Conservation (phyloP, 805 yeast genomes). For the Monosporozyma aerobia region DNA sequence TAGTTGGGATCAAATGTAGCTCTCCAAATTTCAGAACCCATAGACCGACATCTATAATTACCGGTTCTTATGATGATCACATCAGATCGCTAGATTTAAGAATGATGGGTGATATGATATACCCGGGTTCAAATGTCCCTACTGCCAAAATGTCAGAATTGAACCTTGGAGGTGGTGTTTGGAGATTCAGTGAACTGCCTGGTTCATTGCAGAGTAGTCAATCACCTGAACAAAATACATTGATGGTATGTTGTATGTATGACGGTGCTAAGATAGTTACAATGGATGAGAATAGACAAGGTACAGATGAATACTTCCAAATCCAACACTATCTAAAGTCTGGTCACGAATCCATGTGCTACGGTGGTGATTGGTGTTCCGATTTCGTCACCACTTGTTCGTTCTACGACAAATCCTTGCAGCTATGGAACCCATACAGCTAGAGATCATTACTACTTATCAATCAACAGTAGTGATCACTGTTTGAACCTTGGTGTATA, state of each 20-base stretch:
- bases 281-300: slow-evolving; percentile 25
- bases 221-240: slow-evolving; percentile 30
- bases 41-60: slow-evolving; percentile 33
- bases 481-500: neutral
- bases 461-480: neutral
- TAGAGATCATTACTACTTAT: neutral
- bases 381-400: slow-evolving; percentile 72
- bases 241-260: slow-evolving; percentile 88
- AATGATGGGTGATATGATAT: slow-evolving; percentile 36
- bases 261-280: slow-evolving; percentile 75
- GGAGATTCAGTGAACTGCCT: slow-evolving; percentile 64
- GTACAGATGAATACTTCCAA: slow-evolving; percentile 27
- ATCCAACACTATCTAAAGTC: slow-evolving; percentile 36
- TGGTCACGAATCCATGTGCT: slow-evolving; percentile 86
- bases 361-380: slow-evolving; percentile 83
- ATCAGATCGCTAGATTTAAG: slow-evolving; percentile 64
- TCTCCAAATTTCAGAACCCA: slow-evolving; percentile 16
- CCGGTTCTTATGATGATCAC: slow-evolving; percentile 88
- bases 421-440: slow-evolving; percentile 47
- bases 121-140: slow-evolving; percentile 45
- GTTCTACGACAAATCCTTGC: slow-evolving; percentile 79
- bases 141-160: slow-evolving; percentile 31
- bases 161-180: slow-evolving; percentile 86
- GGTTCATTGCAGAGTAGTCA: slow-evolving; percentile 28
- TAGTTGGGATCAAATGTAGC: slow-evolving; percentile 62